Percentiles rank a stretch among this genome's conserved stretches.
These are phyloP conservation scores for Fraxinus greggii DNA, from an alignment of 305 asterid species.

Conservation along the genomic window DNA sequence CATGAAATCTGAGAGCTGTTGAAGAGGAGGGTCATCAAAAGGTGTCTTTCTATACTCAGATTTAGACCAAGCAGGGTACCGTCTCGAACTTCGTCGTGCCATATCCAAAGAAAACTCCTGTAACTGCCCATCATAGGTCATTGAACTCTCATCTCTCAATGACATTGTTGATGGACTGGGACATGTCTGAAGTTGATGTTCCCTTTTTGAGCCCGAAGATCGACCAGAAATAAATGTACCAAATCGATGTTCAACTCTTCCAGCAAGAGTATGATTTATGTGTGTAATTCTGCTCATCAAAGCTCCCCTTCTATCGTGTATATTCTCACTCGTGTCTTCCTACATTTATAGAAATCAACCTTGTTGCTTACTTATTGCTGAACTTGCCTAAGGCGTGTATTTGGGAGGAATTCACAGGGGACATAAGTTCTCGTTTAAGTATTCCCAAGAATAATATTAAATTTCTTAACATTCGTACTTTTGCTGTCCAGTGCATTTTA, in stretches of 20 bases:
- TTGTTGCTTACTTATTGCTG: neutral
- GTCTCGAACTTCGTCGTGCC: constrained; percentile 32
- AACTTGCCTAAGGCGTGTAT: constrained; percentile 1
- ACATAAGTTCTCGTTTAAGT: neutral
- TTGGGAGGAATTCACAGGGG: constrained; percentile 1
- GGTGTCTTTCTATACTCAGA: constrained; percentile 30
- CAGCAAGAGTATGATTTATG: constrained; percentile 25
- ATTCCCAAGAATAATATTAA: constrained; percentile 2
- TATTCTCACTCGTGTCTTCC: constrained; percentile 35
- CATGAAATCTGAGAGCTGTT: constrained; percentile 27
- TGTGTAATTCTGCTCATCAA: constrained; percentile 44
- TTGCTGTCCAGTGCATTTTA: constrained; percentile 5
- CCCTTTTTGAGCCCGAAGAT: constrained; percentile 40
- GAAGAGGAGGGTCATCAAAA: constrained; percentile 17
- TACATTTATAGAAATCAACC: constrained; percentile 25
- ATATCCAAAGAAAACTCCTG: constrained; percentile 39
- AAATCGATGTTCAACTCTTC: constrained; percentile 38
- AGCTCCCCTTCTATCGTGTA: constrained; percentile 28
- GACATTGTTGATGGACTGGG: constrained; percentile 51
- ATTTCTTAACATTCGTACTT: neutral
- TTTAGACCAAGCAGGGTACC: constrained; percentile 32
- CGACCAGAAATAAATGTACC: constrained; percentile 30
- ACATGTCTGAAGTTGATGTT: constrained; percentile 32
- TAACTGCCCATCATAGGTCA: constrained; percentile 38
- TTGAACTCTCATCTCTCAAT: constrained; percentile 47